Conservation (phyloP, 305 asterid species). For the Euphrasia arctica region DNA sequence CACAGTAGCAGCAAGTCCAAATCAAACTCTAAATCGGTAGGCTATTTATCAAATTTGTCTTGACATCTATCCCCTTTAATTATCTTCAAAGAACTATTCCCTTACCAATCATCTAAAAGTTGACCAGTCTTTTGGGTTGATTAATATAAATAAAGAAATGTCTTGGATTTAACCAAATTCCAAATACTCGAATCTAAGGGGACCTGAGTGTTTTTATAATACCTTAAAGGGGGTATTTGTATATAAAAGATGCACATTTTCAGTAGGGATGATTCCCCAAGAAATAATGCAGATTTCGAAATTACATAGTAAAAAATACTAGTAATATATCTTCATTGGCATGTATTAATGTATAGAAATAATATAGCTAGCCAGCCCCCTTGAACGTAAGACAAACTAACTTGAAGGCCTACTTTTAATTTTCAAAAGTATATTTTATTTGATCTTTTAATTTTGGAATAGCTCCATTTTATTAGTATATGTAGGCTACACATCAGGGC, state of each 20-base stretch:
- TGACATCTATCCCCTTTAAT: background rate
- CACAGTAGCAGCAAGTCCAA: conserved; percentile 58
- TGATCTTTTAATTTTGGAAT: no score
- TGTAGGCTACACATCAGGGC: background rate
- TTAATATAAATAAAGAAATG: no score
- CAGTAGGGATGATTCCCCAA: background rate
- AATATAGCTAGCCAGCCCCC: background rate
- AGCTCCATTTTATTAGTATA: background rate
- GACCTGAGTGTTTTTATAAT: background rate
- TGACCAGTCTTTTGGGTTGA: no score
- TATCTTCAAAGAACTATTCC: no score
- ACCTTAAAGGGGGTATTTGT: background rate
- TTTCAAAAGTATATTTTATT: background rate
- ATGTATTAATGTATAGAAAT: background rate
- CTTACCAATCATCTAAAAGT: no score
- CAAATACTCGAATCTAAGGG: background rate
- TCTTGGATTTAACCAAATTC: no score
- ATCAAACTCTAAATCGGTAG: conserved; percentile 54
- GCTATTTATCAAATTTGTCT: conserved; percentile 8
- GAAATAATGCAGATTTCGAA: background rate
- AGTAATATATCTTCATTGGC: background rate
- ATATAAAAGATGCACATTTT: background rate
- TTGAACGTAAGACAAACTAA: background rate
- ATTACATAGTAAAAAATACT: no score
- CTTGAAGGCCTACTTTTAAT: background rate